Evolutionary conservation across 805 yeast species (phyloP), one percentile per base, ranked within the genome.

Genomic region (Tetrapisispora phaffii): DNA sequence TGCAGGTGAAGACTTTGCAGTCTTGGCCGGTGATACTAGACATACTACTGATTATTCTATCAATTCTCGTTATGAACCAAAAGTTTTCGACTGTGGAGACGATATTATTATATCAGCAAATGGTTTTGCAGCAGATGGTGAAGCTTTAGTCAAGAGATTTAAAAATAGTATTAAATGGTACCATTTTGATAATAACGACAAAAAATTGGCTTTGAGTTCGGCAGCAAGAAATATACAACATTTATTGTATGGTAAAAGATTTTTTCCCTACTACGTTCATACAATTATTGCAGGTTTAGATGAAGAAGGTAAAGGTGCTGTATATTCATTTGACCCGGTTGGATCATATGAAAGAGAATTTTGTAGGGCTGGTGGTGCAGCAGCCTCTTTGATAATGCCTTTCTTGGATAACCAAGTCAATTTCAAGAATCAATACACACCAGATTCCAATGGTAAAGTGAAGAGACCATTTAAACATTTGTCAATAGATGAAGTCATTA

Each of bases 1-100:
- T 66, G 97, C 98, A 1, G 98, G 98, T 42, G 85, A 87, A 63
- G 97, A 93, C 66, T 93, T 88, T 59, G 96, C 96, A 17, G 93
- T 93, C 31, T 73, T 93, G 49, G 98, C 98, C 0, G 97, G 97
- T 39, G 98, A 93, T 65, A 93, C 98, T n/a, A 82, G 98, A 72
- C 94, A 85, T 59, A 86, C 95, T 5, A 81, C 84, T 17, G 98
- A 97, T 20, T 93, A 88, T 68, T 80, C 85, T 50, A 93, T 93
- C 65, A 88, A 93, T 64, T 81, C 97, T 9, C 80, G 98, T 60
- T 81, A 84, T 64, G 93, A 86, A 64, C 93, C 95, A 36, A 89
- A 87, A 65, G 85, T 93, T 45, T 82, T 85, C 57, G 77, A 82
- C 54, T 83, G 86, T 47, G 97, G 97, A 42, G 97, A 90, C 65